Evolutionary conservation across 1,284 basidiomycete genomes (phyloP).

Genomic region (Abortiporus biennis): DNA sequence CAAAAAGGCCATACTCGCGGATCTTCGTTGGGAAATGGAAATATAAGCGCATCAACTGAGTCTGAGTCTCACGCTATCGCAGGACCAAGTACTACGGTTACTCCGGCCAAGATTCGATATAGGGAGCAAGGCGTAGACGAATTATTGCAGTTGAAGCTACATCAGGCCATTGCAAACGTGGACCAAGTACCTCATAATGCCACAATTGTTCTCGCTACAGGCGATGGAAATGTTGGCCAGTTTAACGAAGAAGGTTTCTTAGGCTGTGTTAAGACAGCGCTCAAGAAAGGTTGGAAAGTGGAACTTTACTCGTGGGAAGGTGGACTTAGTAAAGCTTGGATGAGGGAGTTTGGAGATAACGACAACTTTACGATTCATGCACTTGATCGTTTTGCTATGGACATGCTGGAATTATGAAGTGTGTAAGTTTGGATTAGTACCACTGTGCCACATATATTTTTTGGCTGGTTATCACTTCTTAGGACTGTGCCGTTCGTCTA

Average conservation of each 20-base stretch:
- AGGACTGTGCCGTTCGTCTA: too few species aligned
- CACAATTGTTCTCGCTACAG: slow-evolving; percentile 84
- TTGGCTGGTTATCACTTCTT: too few species aligned
- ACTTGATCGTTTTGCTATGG: slow-evolving; percentile 25
- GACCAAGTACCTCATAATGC: slow-evolving; percentile 55
- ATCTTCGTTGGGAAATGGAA: not conserved
- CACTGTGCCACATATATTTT: too few species aligned
- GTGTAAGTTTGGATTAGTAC: too few species aligned
- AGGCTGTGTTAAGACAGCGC: slow-evolving; percentile 74
- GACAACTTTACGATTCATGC: slow-evolving; percentile 23
- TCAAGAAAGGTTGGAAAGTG: slow-evolving; percentile 82
- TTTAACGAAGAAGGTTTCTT: slow-evolving; percentile 87
- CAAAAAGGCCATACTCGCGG: slow-evolving; percentile 1
- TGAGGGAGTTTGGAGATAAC: slow-evolving; percentile 52
- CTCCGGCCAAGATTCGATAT: slow-evolving; percentile 39
- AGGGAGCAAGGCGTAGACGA: slow-evolving; percentile 87
- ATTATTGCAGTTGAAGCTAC: slow-evolving; percentile 79
- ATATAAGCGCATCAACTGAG: not conserved
- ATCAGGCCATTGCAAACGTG: slow-evolving; percentile 71
- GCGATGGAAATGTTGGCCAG: slow-evolving; percentile 83
- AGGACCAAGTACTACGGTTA: slow-evolving; percentile 1
- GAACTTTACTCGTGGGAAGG: slow-evolving; percentile 85
- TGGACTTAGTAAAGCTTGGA: slow-evolving; percentile 69
- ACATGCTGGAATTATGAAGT: slow-evolving; percentile 26
- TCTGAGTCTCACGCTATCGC: too few species aligned